Evolutionary conservation across 495 filamentous ascomycete species (phyloP).

Genomic region (Annulohypoxylon nitens): DNA sequence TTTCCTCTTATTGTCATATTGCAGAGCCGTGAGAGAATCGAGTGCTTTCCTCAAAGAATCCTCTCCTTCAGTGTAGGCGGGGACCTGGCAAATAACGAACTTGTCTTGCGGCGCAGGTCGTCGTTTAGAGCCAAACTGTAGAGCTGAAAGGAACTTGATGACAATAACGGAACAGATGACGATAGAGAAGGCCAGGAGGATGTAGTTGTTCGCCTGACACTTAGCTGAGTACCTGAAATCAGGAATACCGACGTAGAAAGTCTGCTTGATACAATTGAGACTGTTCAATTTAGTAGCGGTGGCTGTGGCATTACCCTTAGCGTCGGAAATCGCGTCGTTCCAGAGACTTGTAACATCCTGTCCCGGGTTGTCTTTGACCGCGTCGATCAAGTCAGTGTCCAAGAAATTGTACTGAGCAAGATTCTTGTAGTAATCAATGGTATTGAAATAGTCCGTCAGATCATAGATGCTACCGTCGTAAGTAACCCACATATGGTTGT

Average conservation of each 20-base stretch:
- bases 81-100: constrained; percentile 98
- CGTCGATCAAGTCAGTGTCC: constrained; percentile 68
- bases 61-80: constrained; percentile 97
- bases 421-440: constrained; percentile 64
- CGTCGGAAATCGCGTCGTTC: constrained; percentile 58
- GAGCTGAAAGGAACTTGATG: constrained; percentile 91
- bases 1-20: constrained; percentile 98
- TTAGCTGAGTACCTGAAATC: constrained; percentile 83
- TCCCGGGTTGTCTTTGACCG: constrained; percentile 82
- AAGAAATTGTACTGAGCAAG: constrained; percentile 73
- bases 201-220: constrained; percentile 93
- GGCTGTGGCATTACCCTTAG: constrained; percentile 54
- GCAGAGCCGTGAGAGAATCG: constrained; percentile 91
- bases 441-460: constrained; percentile 90
- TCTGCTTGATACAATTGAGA: constrained; percentile 82
- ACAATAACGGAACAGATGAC: constrained; percentile 83
- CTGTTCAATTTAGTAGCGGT: constrained; percentile 65
- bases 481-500: constrained; percentile 83
- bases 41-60: constrained; percentile 91
- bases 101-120: constrained; percentile 94
- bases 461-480: constrained; percentile 84
- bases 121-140: constrained; percentile 93
- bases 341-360: constrained; percentile 78
- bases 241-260: constrained; percentile 83
- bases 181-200: constrained; percentile 87